Evolutionary conservation across 345 rosid species (phyloP).

Genomic region (Eucalyptus polybractea): DNA sequence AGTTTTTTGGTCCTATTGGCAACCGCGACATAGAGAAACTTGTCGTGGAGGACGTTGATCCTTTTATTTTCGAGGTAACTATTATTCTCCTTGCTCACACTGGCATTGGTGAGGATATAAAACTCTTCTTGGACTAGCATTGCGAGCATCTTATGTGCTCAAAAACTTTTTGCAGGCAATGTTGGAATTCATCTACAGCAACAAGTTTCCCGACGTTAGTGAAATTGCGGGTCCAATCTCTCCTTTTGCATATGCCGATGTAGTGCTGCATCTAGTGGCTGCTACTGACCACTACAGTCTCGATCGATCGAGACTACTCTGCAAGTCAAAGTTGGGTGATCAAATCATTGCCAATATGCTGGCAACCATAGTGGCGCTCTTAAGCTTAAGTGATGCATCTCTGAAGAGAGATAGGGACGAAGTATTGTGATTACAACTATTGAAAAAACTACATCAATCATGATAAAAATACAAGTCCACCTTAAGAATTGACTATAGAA

Average conservation of each 20-base stretch:
- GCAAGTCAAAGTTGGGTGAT: slow-evolving; percentile 56
- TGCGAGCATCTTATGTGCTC: not conserved
- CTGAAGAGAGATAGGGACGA: no score
- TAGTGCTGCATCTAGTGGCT: slow-evolving; percentile 70
- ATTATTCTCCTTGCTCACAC: not conserved
- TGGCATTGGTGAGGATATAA: not conserved
- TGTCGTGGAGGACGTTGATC: not conserved
- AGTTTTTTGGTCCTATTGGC: slow-evolving; percentile 2
- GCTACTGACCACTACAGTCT: slow-evolving; percentile 62
- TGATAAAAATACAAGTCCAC: no score
- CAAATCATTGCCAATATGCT: slow-evolving; percentile 58
- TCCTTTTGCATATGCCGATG: not conserved
- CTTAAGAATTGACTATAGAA: no score
- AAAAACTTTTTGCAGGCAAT: not conserved
- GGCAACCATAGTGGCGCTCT: slow-evolving; percentile 62
- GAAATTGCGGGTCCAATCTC: not conserved
- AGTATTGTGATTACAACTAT: no score
- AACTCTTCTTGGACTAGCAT: not conserved
- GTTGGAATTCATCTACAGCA: no score
- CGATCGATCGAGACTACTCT: slow-evolving; percentile 55
- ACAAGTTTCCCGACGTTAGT: not conserved
- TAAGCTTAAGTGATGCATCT: slow-evolving; percentile 10
- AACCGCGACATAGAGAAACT: not conserved
- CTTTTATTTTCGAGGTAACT: slow-evolving; percentile 35
- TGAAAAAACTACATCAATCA: no score